These are phyloP conservation scores for Kodamaea alishanica DNA, from an alignment of 1,139 yeast species.

Conservation along the genomic window DNA sequence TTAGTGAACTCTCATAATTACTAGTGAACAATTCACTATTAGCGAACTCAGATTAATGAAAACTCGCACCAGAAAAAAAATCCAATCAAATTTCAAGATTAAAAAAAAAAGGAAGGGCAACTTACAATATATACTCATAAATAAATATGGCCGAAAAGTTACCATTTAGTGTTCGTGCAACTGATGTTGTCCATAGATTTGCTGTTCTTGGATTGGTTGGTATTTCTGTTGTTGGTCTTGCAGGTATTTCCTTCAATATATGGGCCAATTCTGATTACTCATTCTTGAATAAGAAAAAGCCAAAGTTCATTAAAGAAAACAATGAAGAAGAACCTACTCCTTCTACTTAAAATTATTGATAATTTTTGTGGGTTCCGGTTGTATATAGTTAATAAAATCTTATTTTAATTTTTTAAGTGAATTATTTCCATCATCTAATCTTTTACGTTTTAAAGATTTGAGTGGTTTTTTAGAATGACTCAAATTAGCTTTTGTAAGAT, in stretches of 20 bases:
- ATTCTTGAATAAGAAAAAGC: conserved; percentile 40
- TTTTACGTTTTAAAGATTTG: too few species aligned
- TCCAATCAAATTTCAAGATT: too few species aligned
- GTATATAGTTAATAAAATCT: conserved; percentile 6
- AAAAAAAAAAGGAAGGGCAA: too few species aligned
- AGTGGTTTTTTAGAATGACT: conserved; percentile 49
- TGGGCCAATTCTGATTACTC: conserved; percentile 39
- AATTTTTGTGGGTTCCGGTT: too few species aligned
- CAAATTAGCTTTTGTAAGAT: conserved; percentile 35
- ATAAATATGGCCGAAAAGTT: conserved; percentile 30
- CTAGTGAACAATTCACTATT: too few species aligned
- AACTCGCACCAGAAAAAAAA: too few species aligned
- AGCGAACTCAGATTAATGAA: too few species aligned
- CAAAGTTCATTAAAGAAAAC: conserved; percentile 34
- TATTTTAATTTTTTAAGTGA: conserved; percentile 13
- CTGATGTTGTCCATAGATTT: conserved; percentile 27
- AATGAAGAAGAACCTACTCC: conserved; percentile 27
- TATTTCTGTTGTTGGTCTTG: conserved; percentile 38
- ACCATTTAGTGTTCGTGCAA: conserved; percentile 41
- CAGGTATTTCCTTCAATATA: conserved; percentile 22
- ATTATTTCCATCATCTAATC: conserved; percentile 5
- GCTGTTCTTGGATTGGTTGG: conserved; percentile 26
- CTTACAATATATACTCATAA: too few species aligned
- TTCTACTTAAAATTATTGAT: too few species aligned
- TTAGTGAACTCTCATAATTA: too few species aligned